Evolutionary conservation across 179 eudicot species (phyloP), one percentile per base, ranked within the genome.

Genomic region (Silene noctiflora): DNA sequence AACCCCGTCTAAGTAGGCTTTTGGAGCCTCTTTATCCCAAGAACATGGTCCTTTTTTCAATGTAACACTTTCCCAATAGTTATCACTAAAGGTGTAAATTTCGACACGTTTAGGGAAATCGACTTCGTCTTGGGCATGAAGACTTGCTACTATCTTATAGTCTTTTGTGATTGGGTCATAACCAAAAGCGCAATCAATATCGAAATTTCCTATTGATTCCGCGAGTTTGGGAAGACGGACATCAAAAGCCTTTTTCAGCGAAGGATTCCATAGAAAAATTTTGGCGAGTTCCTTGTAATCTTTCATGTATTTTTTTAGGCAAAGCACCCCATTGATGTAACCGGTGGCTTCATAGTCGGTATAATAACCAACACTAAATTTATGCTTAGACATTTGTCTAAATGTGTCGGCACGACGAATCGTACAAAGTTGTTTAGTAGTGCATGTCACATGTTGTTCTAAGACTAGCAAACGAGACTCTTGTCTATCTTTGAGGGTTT

Each of bases 221-320:
- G 67, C 25, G 27, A 66, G 1, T 9, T 39, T 9, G 13, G 75
- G 64, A 22, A 74, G 9, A 25, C 71, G 78, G 17, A 79, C 29
- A 3, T 60, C 64, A 6, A 74, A 7, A 7, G 53, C 29, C 22
- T 69, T 79, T 51, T 21, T 68, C 31, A 79, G 74, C 3, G 78
- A 74, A 2, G 81, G 81, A 48, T 74, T 79, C 81, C 78, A 74
- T n/a, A 79, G 62, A 14, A 79, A 61, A 19, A 79, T 25, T n/a
- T 48, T 39, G 12, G 4, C 33, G 31, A 79, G 6, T 33, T 12
- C 56, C 20, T 25, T 44, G 46, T 39, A 39, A 6, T 68, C 39
- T 11, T 6, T 0, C 44, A 9, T 20, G 6, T 29, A 74, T 29
- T 29, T 74, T 17, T 62, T 63, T 17, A 79, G 19, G 51, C 82